Evolutionary conservation across 2,329 filamentous ascomycete genomes (phyloP).

Genomic region (Aspergillus texensis): DNA sequence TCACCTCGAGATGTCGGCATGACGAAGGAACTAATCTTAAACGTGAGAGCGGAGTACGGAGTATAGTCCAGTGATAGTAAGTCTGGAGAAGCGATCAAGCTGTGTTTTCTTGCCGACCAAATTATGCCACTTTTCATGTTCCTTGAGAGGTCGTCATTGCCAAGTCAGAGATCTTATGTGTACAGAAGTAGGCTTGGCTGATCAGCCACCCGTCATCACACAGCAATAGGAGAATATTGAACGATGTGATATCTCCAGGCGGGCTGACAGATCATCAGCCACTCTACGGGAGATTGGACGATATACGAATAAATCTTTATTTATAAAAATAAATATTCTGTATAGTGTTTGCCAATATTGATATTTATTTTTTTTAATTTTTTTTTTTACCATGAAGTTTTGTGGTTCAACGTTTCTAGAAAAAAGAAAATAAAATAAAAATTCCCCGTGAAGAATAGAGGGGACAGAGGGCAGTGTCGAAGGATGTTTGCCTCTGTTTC

Average conservation of each 20-base stretch:
- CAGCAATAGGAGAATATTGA: constrained; percentile 21
- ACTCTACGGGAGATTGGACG: background rate
- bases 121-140: constrained; percentile 3
- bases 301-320: background rate
- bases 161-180: constrained; percentile 7
- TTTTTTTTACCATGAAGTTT: background rate
- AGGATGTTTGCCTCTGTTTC: constrained; percentile 10
- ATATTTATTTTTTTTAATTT: background rate
- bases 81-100: background rate
- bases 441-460: background rate
- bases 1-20: constrained; percentile 8
- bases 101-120: background rate
- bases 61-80: background rate
- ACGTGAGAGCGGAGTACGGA: background rate
- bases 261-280: constrained; percentile 21
- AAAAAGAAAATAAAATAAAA: background rate
- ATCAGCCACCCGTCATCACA: constrained; percentile 20
- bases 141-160: background rate
- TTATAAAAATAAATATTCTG: background rate
- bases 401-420: background rate
- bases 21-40: constrained; percentile 8
- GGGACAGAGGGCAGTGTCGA: background rate
- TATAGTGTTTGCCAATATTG: background rate
- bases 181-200: constrained; percentile 15
- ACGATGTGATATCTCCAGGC: constrained; percentile 20